Percentiles rank a stretch among this genome's conserved stretches.
Conservation (phyloP, 2,329 filamentous ascomycete genomes). For the Lizonia empirigonia region DNA sequence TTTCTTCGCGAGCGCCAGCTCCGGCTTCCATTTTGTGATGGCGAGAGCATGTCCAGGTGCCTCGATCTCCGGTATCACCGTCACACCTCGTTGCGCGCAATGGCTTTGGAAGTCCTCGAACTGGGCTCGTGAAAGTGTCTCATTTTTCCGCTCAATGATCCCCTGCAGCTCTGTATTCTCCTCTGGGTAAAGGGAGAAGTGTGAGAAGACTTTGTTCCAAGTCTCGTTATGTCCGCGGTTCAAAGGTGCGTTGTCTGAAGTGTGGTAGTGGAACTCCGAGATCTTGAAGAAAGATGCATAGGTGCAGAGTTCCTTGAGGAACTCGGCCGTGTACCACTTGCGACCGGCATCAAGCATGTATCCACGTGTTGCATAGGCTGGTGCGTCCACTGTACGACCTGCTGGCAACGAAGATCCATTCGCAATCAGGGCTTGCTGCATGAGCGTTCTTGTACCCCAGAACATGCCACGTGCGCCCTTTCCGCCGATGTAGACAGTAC, state of each 20-base stretch:
- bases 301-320: slow-evolving; percentile 53
- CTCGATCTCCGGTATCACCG: slow-evolving; percentile 48
- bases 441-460: slow-evolving; percentile 56
- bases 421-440: slow-evolving; percentile 51
- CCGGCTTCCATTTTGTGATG: slow-evolving; percentile 49
- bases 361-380: slow-evolving; percentile 53
- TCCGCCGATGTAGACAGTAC: slow-evolving; percentile 48
- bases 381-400: slow-evolving; percentile 47
- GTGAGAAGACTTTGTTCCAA: slow-evolving; percentile 54
- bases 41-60: slow-evolving; percentile 46
- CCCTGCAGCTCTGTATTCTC: slow-evolving; percentile 39
- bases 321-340: slow-evolving; percentile 52
- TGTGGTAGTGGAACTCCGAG: slow-evolving; percentile 58
- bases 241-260: slow-evolving; percentile 57
- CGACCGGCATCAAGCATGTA: slow-evolving; percentile 54
- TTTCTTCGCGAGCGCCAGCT: slow-evolving; percentile 44
- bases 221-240: slow-evolving; percentile 56
- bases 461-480: slow-evolving; percentile 54
- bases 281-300: slow-evolving; percentile 57
- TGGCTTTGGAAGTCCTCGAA: slow-evolving; percentile 46
- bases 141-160: slow-evolving; percentile 45
- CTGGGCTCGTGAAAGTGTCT: slow-evolving; percentile 41
- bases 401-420: slow-evolving; percentile 36
- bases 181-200: slow-evolving; percentile 52
- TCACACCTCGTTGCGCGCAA: slow-evolving; percentile 45